phyloP scores from a whole-genome alignment of 345 rosid species.

The Murraya paniculata region DNA sequence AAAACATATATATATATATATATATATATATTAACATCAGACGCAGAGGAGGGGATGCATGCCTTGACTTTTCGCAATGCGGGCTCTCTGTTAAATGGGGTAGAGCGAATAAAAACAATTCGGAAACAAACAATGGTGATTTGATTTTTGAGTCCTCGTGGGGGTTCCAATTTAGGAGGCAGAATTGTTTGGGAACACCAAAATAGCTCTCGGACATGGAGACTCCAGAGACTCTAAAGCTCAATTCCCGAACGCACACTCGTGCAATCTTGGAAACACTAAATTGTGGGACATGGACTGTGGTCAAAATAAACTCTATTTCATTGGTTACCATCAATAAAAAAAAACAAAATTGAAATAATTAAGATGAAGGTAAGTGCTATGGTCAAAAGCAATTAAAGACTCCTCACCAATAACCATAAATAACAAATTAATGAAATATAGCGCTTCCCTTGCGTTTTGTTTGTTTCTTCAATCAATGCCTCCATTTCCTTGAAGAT shows the following conservation, averaged over 20 bases:
- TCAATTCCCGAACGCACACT: slow-evolving; percentile 23
- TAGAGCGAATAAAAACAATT: background rate
- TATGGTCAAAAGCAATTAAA: background rate
- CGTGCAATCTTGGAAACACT: slow-evolving; percentile 34
- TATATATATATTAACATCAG: too few relatives aligned
- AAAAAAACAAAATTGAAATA: background rate
- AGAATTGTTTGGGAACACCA: slow-evolving; percentile 10
- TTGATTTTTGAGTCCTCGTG: slow-evolving; percentile 1
- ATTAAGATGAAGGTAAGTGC: background rate
- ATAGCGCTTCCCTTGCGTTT: background rate
- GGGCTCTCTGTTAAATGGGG: background rate
- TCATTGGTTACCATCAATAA: background rate
- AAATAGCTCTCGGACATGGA: slow-evolving; percentile 10
- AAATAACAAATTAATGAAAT: background rate
- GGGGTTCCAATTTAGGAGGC: slow-evolving; percentile 10
- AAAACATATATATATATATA: too few relatives aligned
- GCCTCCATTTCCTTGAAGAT: too few relatives aligned
- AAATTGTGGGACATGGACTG: background rate
- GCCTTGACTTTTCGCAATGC: background rate
- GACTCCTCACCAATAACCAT: background rate
- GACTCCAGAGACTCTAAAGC: slow-evolving; percentile 11
- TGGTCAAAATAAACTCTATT: slow-evolving; percentile 16
- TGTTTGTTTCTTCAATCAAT: too few relatives aligned
- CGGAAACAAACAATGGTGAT: background rate
- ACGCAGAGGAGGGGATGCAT: background rate